These are phyloP conservation scores for Phytophthora niederhauseri DNA, from an alignment of 352 stramenopile genomes.

Conservation along the genomic window DNA sequence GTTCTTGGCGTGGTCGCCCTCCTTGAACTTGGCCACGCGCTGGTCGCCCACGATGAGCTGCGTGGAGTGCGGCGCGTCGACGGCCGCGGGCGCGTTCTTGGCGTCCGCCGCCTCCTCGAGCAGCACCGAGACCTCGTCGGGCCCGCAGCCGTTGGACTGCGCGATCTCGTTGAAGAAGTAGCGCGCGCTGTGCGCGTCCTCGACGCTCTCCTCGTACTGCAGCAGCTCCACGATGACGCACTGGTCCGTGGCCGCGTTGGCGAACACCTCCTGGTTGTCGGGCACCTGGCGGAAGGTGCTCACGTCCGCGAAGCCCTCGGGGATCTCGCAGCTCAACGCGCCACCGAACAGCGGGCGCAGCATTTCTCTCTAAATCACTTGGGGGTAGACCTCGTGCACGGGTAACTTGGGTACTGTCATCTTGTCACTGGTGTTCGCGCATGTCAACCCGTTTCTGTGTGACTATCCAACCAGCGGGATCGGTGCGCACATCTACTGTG, in stretches of 20 bases:
- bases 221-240: conserved; percentile 87
- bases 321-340: conserved; percentile 75
- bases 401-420: neutral
- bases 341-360: conserved; percentile 64
- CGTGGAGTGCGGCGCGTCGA: conserved; percentile 46
- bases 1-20: conserved; percentile 82
- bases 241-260: conserved; percentile 77
- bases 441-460: neutral
- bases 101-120: conserved; percentile 44
- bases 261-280: conserved; percentile 91
- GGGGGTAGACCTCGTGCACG: neutral
- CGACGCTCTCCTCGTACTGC: conserved; percentile 62
- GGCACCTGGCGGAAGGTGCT: conserved; percentile 87
- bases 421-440: neutral
- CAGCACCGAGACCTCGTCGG: conserved; percentile 58
- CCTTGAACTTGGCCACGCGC: conserved; percentile 87
- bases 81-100: conserved; percentile 26
- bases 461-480: neutral
- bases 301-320: conserved; percentile 76
- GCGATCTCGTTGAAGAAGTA: conserved; percentile 90
- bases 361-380: no score
- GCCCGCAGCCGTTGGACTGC: conserved; percentile 73
- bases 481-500: neutral
- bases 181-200: conserved; percentile 52
- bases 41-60: conserved; percentile 79